A percentile compares a stretch with the other conserved stretches of the same genome.
Conservation (phyloP, 139 green algal genomes). For the Chlamydomonas sphaeroides region DNA sequence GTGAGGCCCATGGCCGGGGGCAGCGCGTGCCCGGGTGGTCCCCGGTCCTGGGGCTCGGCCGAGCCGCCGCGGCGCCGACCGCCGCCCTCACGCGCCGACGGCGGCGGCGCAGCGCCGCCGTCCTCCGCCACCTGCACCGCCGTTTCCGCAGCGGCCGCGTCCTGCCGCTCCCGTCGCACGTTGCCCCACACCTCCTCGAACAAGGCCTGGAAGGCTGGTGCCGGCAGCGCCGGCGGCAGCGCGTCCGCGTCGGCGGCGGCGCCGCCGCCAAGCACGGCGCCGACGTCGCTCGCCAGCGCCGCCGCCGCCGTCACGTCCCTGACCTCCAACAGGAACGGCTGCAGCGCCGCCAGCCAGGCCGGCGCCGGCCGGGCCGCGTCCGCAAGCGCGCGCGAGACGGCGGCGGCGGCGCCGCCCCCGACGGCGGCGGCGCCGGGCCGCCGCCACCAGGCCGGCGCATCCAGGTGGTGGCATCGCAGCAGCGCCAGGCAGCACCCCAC, state of each 20-base stretch:
- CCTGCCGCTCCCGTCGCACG: background rate
- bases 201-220: background rate
- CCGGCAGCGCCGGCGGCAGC: background rate
- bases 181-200: background rate
- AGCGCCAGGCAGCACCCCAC: background rate
- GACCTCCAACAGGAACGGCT: slow-evolving; percentile 4
- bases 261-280: background rate
- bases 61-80: no score
- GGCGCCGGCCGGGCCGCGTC: background rate
- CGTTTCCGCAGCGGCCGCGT: no score
- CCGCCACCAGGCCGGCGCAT: slow-evolving; percentile 9
- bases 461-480: slow-evolving; percentile 18
- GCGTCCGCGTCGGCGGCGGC: no score
- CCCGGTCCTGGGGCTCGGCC: no score
- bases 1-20: slow-evolving; percentile 15
- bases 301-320: slow-evolving; percentile 14
- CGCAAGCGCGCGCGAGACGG: background rate
- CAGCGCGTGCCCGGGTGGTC: background rate
- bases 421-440: background rate
- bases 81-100: no score
- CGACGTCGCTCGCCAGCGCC: slow-evolving; percentile 3
- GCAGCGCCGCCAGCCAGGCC: slow-evolving; percentile 1
- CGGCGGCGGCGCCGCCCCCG: background rate
- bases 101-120: no score
- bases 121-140: no score